Evolutionary conservation across 2,329 filamentous ascomycete species (phyloP), one percentile per base, ranked within the genome.

Genomic region (Orbilia oligospora): DNA sequence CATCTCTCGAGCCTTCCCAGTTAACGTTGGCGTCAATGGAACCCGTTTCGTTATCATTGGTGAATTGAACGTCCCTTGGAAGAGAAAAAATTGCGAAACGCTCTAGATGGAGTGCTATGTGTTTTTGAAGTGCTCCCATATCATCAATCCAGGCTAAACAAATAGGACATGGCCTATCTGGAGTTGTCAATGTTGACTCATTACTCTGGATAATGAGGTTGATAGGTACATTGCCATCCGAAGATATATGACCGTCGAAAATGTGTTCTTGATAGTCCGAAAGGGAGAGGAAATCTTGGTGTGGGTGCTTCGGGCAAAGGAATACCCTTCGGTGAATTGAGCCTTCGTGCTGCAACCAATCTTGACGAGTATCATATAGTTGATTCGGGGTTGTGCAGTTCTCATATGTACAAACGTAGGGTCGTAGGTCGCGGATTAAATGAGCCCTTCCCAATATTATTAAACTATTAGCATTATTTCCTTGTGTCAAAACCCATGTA

Each of bases 341-440:
- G 20, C 44, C 66, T 53, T 77, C 73, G 16, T 77, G 73, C 5
- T 71, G 73, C 16, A 71, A 9, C 73, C 73, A 77, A 22, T 71
- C 73, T 20, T 64, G 58, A 8, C 73, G 66, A n/a, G 73, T 71
- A 18, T 77, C 73, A 30, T 77, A 77, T 3, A 77, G 41, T 27
- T 77, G 73, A 33, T 77, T 68, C 9, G 73, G 67, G 14, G 55
- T 71, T 33, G 67, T 77, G 61, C 73, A 77, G 16, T 77, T 58
- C n/a, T 71, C 33, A 16, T 77, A 77, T 16, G 73, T 77, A 44
- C 73, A 77, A 20, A 77, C 27, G 55, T 77, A 77, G 12, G 73
- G 73, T 27, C 73, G 49, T 12, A 77, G 30, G 38, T 77, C 73
- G 18, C 71, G 73, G n/a, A 77, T 55, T 16, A 77, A 16, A 49